phyloP scores from a whole-genome alignment of 306 rosid genomes.

The Urtica urens region DNA sequence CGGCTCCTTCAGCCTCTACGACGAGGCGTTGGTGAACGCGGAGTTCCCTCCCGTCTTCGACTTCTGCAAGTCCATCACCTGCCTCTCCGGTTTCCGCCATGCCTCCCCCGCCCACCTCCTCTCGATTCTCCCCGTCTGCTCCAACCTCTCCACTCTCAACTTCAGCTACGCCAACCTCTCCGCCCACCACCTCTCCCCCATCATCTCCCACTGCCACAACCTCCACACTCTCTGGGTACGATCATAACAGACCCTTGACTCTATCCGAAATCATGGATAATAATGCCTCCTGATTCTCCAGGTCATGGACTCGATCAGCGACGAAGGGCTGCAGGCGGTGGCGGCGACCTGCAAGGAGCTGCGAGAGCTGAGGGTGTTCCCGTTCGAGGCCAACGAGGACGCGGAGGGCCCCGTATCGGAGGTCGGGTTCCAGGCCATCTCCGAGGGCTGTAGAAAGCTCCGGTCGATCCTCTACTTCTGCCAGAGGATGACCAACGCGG shows the following conservation, averaged over 20 bases:
- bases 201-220: constrained; percentile 52
- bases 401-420: constrained; percentile 71
- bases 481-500: constrained; percentile 77
- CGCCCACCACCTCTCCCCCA: constrained; percentile 47
- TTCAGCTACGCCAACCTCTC: constrained; percentile 59
- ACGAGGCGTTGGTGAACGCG: constrained; percentile 20
- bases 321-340: constrained; percentile 81
- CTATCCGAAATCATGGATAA: no score
- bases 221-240: constrained; percentile 69
- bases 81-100: constrained; percentile 82
- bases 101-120: constrained; percentile 45
- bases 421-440: constrained; percentile 67
- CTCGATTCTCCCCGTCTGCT: constrained; percentile 47
- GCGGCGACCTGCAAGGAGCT: constrained; percentile 71
- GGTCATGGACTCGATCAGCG: constrained; percentile 72
- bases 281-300: constrained; percentile 21
- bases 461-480: constrained; percentile 66
- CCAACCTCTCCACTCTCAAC: constrained; percentile 58
- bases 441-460: constrained; percentile 74
- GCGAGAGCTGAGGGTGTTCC: constrained; percentile 75
- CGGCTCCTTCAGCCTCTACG: constrained; percentile 36
- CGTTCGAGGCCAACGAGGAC: constrained; percentile 40
- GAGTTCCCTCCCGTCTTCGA: constrained; percentile 55
- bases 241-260: no score
- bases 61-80: constrained; percentile 62